phyloP scores from a whole-genome alignment of 1,284 basidiomycete genomes.

The Anthracocystis walkeri region DNA sequence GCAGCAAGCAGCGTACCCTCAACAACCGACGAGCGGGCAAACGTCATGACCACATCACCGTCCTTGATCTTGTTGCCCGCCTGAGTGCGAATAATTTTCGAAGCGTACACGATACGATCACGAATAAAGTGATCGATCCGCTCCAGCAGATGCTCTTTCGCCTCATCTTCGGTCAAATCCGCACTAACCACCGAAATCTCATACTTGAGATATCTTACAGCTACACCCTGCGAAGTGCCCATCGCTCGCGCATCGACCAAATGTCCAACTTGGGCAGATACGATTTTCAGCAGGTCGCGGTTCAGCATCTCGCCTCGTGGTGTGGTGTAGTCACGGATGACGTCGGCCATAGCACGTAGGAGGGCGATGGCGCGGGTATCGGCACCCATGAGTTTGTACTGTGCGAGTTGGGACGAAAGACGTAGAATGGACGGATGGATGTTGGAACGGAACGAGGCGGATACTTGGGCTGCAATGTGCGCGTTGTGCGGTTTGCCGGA shows the following conservation, averaged over 20 bases:
- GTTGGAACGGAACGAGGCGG: constrained; percentile 51
- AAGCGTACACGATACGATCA: constrained; percentile 92
- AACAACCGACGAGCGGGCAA: constrained; percentile 92
- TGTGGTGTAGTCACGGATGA: constrained; percentile 67
- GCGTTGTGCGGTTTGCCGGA: constrained; percentile 48
- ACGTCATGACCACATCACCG: constrained; percentile 91
- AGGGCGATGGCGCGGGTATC: constrained; percentile 66
- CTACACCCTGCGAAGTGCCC: constrained; percentile 95
- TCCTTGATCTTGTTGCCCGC: constrained; percentile 92
- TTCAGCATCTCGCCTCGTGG: constrained; percentile 65
- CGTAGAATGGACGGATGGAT: constrained; percentile 65
- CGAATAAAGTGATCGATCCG: constrained; percentile 94
- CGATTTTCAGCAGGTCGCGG: constrained; percentile 61
- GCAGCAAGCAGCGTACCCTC: constrained; percentile 88
- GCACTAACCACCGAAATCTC: constrained; percentile 93
- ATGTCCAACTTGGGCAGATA: constrained; percentile 82
- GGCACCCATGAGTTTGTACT: constrained; percentile 64
- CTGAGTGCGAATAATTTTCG: constrained; percentile 86
- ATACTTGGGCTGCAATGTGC: constrained; percentile 47
- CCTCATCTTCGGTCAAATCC: constrained; percentile 94
- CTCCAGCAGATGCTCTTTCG: constrained; percentile 84
- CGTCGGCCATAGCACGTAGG: constrained; percentile 61
- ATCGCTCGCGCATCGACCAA: constrained; percentile 86
- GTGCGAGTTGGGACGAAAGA: constrained; percentile 60
- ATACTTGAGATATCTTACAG: constrained; percentile 92